Conservation (phyloP, 2,329 filamentous ascomycete species). For the Beauveria australis region DNA sequence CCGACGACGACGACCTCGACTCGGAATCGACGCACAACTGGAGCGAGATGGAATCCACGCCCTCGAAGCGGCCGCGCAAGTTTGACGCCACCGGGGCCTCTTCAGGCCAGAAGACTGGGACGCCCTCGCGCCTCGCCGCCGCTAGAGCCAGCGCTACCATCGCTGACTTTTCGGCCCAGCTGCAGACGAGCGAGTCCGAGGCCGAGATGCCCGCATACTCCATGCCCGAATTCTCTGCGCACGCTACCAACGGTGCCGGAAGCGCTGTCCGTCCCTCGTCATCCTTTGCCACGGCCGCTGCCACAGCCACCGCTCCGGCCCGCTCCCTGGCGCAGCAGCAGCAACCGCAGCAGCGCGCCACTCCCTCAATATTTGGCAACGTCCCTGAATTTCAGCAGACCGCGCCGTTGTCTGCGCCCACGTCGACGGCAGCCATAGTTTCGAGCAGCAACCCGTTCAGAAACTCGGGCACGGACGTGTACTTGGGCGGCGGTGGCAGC, state of each 20-base stretch:
- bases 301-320: background rate
- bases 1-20: constrained; percentile 20
- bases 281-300: constrained; percentile 15
- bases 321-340: background rate
- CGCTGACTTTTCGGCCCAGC: constrained; percentile 21
- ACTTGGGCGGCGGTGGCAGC: constrained; percentile 7
- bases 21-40: constrained; percentile 19
- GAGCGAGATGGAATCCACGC: constrained; percentile 28
- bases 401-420: background rate
- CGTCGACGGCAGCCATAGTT: background rate
- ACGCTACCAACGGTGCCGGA: background rate
- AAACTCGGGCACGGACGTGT: constrained; percentile 11
- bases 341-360: background rate
- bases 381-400: background rate
- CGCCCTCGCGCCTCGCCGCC: constrained; percentile 25
- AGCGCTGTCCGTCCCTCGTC: constrained; percentile 1
- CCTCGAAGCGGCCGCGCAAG: constrained; percentile 27
- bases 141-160: constrained; percentile 26
- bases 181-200: constrained; percentile 22
- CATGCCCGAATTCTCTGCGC: background rate
- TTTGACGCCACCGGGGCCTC: constrained; percentile 10
- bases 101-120: constrained; percentile 18
- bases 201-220: background rate
- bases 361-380: background rate
- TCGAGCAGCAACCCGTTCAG: constrained; percentile 6